phyloP scores from a whole-genome alignment of 805 yeast species.

The Lipomyces yamanashiensis region DNA sequence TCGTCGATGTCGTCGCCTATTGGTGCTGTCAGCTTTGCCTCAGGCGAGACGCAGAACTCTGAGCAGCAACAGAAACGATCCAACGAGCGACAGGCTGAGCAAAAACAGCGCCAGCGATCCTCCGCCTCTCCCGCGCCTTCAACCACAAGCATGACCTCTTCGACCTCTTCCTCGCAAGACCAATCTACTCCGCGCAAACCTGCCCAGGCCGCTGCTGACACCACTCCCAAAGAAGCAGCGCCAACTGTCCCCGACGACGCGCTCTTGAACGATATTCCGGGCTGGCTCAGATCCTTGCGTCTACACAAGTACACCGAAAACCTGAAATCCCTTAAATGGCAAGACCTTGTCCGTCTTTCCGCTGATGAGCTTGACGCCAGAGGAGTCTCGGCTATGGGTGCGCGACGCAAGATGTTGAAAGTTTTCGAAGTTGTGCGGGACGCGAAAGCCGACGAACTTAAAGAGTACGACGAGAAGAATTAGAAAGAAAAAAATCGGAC shows the following conservation, averaged over 20 bases:
- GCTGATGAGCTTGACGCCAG: conserved; percentile 71
- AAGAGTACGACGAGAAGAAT: conserved; percentile 10
- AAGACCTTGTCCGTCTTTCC: conserved; percentile 68
- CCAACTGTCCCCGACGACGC: conserved; percentile 35
- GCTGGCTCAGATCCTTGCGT: conserved; percentile 87
- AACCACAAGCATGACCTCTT: conserved; percentile 5
- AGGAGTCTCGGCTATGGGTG: conserved; percentile 95
- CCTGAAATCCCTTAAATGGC: conserved; percentile 76
- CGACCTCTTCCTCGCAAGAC: not conserved
- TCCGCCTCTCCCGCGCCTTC: conserved; percentile 23
- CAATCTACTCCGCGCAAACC: not conserved
- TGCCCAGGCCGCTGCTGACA: not conserved
- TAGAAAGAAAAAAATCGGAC: not conserved
- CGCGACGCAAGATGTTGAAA: conserved; percentile 88
- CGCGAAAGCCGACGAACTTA: conserved; percentile 39
- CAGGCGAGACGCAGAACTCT: not conserved
- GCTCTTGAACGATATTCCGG: conserved; percentile 74
- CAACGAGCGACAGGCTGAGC: not conserved
- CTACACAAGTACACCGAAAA: conserved; percentile 93
- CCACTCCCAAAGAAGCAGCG: conserved; percentile 4
- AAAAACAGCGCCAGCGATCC: not conserved
- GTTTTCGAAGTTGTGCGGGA: conserved; percentile 84
- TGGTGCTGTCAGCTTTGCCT: not conserved
- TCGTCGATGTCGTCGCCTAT: conserved; percentile 16
- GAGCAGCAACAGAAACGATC: conserved; percentile 5